Conservation (phyloP, 179 eudicot genomes). For the Monotropa hypopitys region DNA sequence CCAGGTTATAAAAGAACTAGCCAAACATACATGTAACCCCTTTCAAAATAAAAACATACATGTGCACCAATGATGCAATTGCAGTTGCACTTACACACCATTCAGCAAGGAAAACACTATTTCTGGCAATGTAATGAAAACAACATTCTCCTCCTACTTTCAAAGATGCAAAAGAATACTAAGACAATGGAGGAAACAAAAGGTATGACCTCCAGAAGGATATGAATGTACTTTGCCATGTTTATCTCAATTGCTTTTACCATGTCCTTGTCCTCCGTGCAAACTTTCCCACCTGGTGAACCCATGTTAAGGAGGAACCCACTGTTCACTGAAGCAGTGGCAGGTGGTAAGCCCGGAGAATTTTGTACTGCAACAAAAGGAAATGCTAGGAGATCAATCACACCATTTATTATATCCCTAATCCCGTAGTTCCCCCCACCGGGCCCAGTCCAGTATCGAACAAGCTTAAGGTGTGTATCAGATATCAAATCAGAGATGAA, state of each 20-base stretch:
- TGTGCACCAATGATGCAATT: neutral
- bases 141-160: neutral
- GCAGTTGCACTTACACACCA: neutral
- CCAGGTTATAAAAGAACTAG: neutral
- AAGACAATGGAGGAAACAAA: neutral
- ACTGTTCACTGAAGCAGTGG: conserved; percentile 89
- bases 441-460: conserved; percentile 71
- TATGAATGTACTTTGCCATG: conserved; percentile 58
- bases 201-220: conserved; percentile 67
- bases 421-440: conserved; percentile 78
- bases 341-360: conserved; percentile 57
- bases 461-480: conserved; percentile 59
- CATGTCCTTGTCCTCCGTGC: conserved; percentile 68
- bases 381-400: conserved; percentile 82
- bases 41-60: no score
- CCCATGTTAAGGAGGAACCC: conserved; percentile 73
- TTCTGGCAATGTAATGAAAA: neutral
- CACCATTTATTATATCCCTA: conserved; percentile 59
- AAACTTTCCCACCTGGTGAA: conserved; percentile 85
- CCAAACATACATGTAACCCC: neutral
- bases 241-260: conserved; percentile 66
- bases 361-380: conserved; percentile 90
- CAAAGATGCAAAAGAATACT: neutral
- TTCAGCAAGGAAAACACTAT: neutral
- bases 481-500: conserved; percentile 62